phyloP scores from a whole-genome alignment of 2,329 filamentous ascomycete genomes.

The Trichoderma aggressivum region DNA sequence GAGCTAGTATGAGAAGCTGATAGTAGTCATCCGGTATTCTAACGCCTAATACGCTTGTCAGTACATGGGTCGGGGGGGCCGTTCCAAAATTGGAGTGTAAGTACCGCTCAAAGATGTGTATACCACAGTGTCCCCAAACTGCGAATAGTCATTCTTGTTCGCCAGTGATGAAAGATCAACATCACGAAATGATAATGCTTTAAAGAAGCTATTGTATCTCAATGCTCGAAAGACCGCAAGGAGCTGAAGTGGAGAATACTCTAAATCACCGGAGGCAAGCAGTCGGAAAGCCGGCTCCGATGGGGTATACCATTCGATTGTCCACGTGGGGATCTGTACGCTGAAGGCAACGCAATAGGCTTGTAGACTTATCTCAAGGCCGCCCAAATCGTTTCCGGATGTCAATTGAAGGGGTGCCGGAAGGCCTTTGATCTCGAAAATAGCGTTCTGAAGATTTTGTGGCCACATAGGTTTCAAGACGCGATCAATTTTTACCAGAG shows the following conservation, averaged over 20 bases:
- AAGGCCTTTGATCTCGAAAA: conserved; percentile 52
- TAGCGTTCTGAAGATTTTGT: conserved; percentile 50
- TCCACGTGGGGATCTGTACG: conserved; percentile 51
- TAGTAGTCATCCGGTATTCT: conserved; percentile 48
- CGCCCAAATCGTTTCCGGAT: conserved; percentile 53
- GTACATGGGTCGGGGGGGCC: background rate
- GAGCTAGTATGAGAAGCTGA: conserved; percentile 46
- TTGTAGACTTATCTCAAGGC: conserved; percentile 52
- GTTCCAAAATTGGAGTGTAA: conserved; percentile 14
- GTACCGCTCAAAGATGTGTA: conserved; percentile 52
- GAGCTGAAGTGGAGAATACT: conserved; percentile 50
- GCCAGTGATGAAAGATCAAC: conserved; percentile 46
- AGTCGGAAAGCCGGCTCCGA: conserved; percentile 53
- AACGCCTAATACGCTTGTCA: conserved; percentile 34
- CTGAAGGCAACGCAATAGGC: conserved; percentile 54
- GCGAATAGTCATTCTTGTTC: conserved; percentile 42
- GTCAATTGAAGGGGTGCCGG: conserved; percentile 52
- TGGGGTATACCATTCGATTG: conserved; percentile 42
- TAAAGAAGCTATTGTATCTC: conserved; percentile 59
- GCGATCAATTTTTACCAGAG: conserved; percentile 52
- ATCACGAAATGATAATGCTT: conserved; percentile 52
- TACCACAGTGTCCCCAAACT: conserved; percentile 45
- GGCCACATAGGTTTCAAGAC: conserved; percentile 58
- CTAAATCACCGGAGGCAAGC: conserved; percentile 38
- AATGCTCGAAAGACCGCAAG: conserved; percentile 55